Conservation (phyloP, 129 eudicot genomes). For the Glebionis coronaria region DNA sequence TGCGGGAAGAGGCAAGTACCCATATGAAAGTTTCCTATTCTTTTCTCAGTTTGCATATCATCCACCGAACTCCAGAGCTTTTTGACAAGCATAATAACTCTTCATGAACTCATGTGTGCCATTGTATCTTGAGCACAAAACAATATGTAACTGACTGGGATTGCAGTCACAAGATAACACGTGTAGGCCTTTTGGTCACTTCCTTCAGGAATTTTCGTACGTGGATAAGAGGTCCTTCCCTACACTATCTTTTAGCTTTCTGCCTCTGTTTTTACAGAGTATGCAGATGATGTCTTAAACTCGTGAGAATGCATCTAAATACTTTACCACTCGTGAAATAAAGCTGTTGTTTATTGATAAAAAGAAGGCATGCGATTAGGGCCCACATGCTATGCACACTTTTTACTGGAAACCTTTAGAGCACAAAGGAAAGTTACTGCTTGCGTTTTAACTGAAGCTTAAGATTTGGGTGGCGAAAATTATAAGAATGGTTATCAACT, state of each 20-base stretch:
- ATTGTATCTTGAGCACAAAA: slow-evolving; percentile 35
- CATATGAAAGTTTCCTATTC: background rate
- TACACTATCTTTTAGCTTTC: slow-evolving; percentile 31
- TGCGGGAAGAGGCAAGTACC: slow-evolving; percentile 6
- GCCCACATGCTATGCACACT: slow-evolving; percentile 17
- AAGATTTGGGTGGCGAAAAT: background rate
- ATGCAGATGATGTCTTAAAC: background rate
- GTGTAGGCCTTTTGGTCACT: slow-evolving; percentile 26
- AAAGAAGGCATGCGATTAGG: slow-evolving; percentile 5
- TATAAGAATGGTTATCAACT: background rate
- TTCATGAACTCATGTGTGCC: slow-evolving; percentile 25
- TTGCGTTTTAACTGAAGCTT: background rate
- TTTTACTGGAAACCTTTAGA: slow-evolving; percentile 1
- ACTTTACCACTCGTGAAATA: background rate
- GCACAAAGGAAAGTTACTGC: background rate
- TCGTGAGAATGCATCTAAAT: slow-evolving; percentile 1
- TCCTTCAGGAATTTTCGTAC: slow-evolving; percentile 21
- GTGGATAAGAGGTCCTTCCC: slow-evolving; percentile 31
- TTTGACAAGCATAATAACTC: slow-evolving; percentile 20
- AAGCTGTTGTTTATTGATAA: slow-evolving; percentile 1
- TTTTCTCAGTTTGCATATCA: slow-evolving; percentile 9
- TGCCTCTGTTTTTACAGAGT: background rate
- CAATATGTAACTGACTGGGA: slow-evolving; percentile 31
- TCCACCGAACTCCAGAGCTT: slow-evolving; percentile 19
- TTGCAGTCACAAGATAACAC: slow-evolving; percentile 28